phyloP scores from a whole-genome alignment of 371 early-diverging fungal species.

The Apophysomyces sp. region DNA sequence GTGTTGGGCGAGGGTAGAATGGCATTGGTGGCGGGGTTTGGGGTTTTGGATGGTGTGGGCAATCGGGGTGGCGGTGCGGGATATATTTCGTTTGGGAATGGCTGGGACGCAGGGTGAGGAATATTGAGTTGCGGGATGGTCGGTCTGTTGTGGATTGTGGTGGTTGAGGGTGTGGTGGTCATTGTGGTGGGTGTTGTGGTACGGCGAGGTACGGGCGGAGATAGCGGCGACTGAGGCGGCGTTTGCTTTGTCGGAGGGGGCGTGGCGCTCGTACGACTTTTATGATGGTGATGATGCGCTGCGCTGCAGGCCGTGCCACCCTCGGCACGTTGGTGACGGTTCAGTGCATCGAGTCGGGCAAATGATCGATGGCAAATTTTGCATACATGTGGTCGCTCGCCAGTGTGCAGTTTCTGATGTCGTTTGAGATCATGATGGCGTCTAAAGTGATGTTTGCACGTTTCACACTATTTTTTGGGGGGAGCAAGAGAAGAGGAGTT shows the following conservation, averaged over 20 bases:
- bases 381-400: constrained; percentile 66
- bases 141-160: background rate
- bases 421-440: constrained; percentile 79
- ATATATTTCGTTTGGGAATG: constrained; percentile 1
- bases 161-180: too few relatives aligned
- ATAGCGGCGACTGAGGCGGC: constrained; percentile 1
- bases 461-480: constrained; percentile 27
- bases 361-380: constrained; percentile 56
- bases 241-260: constrained; percentile 2
- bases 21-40: background rate
- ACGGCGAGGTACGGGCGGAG: constrained; percentile 1
- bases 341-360: constrained; percentile 77
- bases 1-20: background rate
- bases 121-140: background rate
- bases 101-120: constrained; percentile 1
- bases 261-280: constrained; percentile 2
- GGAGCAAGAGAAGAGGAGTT: constrained; percentile 7
- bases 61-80: constrained; percentile 2
- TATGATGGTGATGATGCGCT: constrained; percentile 18
- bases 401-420: constrained; percentile 76
- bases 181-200: background rate
- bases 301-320: constrained; percentile 41
- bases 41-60: background rate
- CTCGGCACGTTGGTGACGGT: constrained; percentile 73
- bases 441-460: constrained; percentile 59